A percentile compares a stretch with the other conserved stretches of the same genome.
phyloP scores from a whole-genome alignment of 805 yeast species.

The Metschnikowia continentalis region DNA sequence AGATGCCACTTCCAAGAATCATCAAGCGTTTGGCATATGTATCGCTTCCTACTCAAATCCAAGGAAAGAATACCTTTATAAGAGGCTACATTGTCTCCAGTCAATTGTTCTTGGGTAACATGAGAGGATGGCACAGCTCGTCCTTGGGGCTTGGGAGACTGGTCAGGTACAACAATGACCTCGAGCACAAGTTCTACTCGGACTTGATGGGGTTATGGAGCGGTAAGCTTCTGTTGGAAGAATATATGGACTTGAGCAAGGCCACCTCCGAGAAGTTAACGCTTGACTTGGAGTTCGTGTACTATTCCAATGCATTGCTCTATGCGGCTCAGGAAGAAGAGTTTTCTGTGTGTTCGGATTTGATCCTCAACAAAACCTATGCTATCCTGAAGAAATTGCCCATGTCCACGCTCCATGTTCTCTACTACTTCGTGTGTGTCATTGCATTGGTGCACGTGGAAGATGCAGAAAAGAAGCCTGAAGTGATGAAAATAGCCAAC shows the following conservation, averaged over 20 bases:
- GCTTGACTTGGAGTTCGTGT: conserved; percentile 15
- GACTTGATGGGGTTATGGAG: conserved; percentile 10
- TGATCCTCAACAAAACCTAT: conserved; percentile 14
- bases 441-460: conserved; percentile 20
- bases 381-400: conserved; percentile 22
- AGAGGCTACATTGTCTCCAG: conserved; percentile 7
- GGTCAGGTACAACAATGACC: conserved; percentile 5
- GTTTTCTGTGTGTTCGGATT: conserved; percentile 17
- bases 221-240: conserved; percentile 5
- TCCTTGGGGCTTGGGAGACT: conserved; percentile 8
- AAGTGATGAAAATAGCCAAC: conserved; percentile 20
- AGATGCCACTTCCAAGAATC: conserved; percentile 37
- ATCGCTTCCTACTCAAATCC: conserved; percentile 4
- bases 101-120: conserved; percentile 11
- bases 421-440: conserved; percentile 20
- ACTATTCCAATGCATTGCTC: conserved; percentile 14
- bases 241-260: conserved; percentile 5
- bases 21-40: conserved; percentile 19
- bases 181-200: conserved; percentile 5
- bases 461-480: conserved; percentile 15
- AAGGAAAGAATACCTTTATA: conserved; percentile 7
- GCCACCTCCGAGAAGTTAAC: neutral
- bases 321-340: conserved; percentile 15
- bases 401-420: conserved; percentile 19
- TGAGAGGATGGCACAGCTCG: conserved; percentile 12